Base-by-base conservation (phyloP, 352 stramenopile genomes). In the Lagenidium giganteum region DNA sequence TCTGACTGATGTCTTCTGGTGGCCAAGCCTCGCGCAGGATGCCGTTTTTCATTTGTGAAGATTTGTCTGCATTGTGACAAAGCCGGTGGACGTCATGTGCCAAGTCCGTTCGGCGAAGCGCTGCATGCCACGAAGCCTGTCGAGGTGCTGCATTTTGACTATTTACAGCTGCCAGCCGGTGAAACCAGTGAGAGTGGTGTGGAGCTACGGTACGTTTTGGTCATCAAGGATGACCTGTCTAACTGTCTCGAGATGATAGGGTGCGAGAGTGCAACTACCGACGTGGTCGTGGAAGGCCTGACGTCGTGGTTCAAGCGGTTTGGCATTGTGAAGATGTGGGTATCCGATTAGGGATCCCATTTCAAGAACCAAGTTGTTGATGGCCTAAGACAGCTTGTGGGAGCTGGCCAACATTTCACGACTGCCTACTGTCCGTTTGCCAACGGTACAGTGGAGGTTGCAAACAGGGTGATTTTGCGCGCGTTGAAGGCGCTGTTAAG, bases 131-230 rank as follows among this genome's bases (percentile, higher is more conserved):
- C 49, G 1, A 51, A 47, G 3, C 54, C 50, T 0, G 63, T 63
- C 18, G 42, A 69, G 20, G 1, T 60, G 3, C 37, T 65, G 1
- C 39, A 64, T 20, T 68, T 68, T 13, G 59, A 65, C 8, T 68
- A 32, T 13, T 24, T 65, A 17, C 40, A 24, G 0, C 38, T 64
- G n/a, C n/a, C n/a, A n/a, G n/a, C n/a, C n/a, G n/a, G n/a, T n/a
- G n/a, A n/a, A n/a, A n/a, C n/a, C n/a, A 8, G 25, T 39, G 33
- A 4, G 29, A 20, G 18, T n/a, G n/a, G n/a, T n/a, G 30, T 31
- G 6, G 50, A 31, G 8, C 0, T 20, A 0, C 51, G 48, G 21
- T 65, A 62, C 21, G 25, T 65, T 0, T 44, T 59, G 0, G 44
- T 69, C 0, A 12, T 61, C 2, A 54, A 58, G 3, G 50, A 70